phyloP scores from a whole-genome alignment of 345 rosid genomes.

The Cochlearia excelsa region DNA sequence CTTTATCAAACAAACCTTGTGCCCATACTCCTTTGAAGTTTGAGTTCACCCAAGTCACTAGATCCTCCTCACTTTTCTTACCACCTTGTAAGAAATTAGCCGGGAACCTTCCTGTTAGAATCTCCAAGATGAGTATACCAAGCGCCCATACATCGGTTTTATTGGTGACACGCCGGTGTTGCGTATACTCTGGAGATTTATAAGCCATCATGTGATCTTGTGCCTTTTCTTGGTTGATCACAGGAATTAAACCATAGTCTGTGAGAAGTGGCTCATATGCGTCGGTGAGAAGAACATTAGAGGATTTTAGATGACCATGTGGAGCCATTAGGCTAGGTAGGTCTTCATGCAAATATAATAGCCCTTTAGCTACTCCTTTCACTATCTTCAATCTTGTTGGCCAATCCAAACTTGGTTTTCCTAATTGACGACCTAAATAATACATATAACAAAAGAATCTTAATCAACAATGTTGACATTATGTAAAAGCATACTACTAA shows the following conservation, averaged over 20 bases:
- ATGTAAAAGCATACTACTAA: too few species aligned
- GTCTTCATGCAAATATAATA: conserved; percentile 58
- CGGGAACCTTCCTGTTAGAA: conserved; percentile 61
- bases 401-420: conserved; percentile 65
- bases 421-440: conserved; percentile 48
- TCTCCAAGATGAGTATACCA: conserved; percentile 74
- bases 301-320: conserved; percentile 93
- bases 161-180: conserved; percentile 61
- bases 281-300: conserved; percentile 63
- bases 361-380: conserved; percentile 74
- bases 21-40: conserved; percentile 34
- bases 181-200: conserved; percentile 76
- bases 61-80: conserved; percentile 41
- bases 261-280: conserved; percentile 60
- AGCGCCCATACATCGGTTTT: conserved; percentile 92
- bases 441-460: neutral
- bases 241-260: conserved; percentile 71
- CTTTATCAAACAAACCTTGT: conserved; percentile 51
- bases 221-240: conserved; percentile 74
- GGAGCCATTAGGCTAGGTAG: conserved; percentile 71
- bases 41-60: conserved; percentile 53
- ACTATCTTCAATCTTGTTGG: conserved; percentile 62
- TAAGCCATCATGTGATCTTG: conserved; percentile 84
- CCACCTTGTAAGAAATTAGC: conserved; percentile 52
- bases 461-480: too few species aligned